Base-by-base conservation (phyloP, 1,284 basidiomycete species). In the Earliella scabrosa region DNA sequence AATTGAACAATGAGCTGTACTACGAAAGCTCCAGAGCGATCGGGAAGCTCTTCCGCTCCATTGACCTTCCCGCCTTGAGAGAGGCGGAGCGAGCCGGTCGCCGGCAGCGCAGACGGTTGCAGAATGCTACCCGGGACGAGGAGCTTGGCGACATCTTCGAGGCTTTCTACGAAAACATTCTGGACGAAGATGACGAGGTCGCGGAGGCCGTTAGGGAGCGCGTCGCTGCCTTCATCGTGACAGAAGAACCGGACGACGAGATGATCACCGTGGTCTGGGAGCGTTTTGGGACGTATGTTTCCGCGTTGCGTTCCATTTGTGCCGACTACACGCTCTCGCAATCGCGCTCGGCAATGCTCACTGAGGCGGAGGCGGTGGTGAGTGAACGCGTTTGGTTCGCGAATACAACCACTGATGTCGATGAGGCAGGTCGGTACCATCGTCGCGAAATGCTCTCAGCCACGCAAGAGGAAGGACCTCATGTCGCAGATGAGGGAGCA, bases 311-410 rank as follows among this genome's bases (percentile, higher is more conserved):
- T 39, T 70, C 68, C 7, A 81, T 84, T 21, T 86, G 83, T 57
- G 68, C 72, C 23, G 70, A 75, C 13, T 73, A 82, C 63, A 78
- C 79, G 2, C 69, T 87, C 2, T 81, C 79, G 14, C 72, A 73
- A 36, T 61, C 68, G 8, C 75, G 73, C 29, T 68, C 68, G 3
- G 72, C 76, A 0, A 73, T 77, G 61, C 70, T 88, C 4, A 79
- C 81, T 4, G 85, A 89, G 64, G 85, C 82, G 62, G 86, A 88
- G 66, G 83, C 77, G 0, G 69, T 85, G 4, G 69, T 63, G 34
- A 49, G 55, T 49, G 18, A n/a, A n/a, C 3, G 26, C n/a, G 10
- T 18, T 4, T 10, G 8, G 0, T 7, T 20, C 20, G 16, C n/a
- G 3, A 9, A 27, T 9, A 20, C 32, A 16, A 13, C 13, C 20